Evolutionary conservation across 352 stramenopile species (phyloP), one percentile per base, ranked within the genome.

Genomic region (Labyrinthula sp.): DNA sequence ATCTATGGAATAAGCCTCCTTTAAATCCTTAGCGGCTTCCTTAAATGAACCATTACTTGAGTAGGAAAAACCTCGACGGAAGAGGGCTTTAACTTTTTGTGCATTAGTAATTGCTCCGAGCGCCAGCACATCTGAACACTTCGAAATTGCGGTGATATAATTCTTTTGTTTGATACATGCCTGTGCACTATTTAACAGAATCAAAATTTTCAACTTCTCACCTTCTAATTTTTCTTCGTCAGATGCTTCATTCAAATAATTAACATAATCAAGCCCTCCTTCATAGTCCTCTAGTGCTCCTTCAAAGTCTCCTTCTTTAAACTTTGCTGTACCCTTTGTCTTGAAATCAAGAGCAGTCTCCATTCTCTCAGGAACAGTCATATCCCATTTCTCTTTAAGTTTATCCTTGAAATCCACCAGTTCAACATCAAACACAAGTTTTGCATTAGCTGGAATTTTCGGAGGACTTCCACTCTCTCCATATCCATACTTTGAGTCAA

Each of bases 1-100:
- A 30, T 73, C 61, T 15, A 63, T 46, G 40, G 71, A 63, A 5
- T 58, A 67, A 0, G 73, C 72, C 24, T 67, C 62, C 3, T 64
- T 67, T n/a, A 84, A 52, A 36, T 79, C 75, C 38, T 61, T 59
- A 29, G 59, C 62, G 0, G 73, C 72, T 5, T 25, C 57, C 28
- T 73, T 61, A 26, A 77, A 33, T 43, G 82, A 59, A 21, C 66
- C 69, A 0, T 38, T 59, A 4, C 75, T 33, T 23, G 79, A 49
- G 22, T 72, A 59, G 22, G 72, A 72, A 4, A 66, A 63, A 10
- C 72, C 73, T 20, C 64, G 59, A 33, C 71, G 70, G 37, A 82
- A 84, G 23, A 82, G 47, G n/a, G 70, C 73, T 48, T 84, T 84
- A 46, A 72, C 57, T 45, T 79, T 81, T 4, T 70, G 55, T 1